A percentile compares a stretch with the other conserved stretches of the same genome.
These are phyloP conservation scores for Tetrahymena malaccensis DNA, from an alignment of 73 alveolate species.

Conservation along the genomic window DNA sequence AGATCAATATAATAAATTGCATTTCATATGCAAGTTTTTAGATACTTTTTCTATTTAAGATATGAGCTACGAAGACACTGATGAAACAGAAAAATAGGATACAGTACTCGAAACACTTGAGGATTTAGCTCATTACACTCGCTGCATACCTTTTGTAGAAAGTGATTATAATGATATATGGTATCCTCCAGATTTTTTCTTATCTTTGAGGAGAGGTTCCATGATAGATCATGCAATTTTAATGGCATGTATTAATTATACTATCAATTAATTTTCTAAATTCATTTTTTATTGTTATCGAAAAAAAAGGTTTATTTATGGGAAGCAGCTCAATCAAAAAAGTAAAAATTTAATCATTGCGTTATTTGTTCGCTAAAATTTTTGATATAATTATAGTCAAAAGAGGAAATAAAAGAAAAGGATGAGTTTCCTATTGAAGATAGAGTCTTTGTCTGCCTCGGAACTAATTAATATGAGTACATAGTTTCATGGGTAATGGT, in stretches of 20 bases:
- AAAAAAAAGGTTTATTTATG: not conserved
- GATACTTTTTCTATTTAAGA: constrained; percentile 13
- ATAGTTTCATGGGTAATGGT: constrained; percentile 47
- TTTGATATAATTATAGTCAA: not conserved
- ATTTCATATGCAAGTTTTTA: constrained; percentile 22
- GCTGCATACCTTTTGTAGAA: constrained; percentile 40
- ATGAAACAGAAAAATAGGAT: constrained; percentile 13
- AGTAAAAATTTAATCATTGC: not conserved
- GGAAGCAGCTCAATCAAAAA: not conserved
- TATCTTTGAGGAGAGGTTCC: constrained; percentile 37
- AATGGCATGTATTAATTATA: constrained; percentile 24
- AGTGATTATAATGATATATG: constrained; percentile 40
- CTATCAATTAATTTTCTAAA: not conserved
- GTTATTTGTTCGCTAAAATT: too few species aligned
- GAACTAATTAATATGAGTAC: constrained; percentile 30
- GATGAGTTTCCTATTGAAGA: constrained; percentile 41
- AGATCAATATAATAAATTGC: constrained; percentile 30
- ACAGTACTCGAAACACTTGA: constrained; percentile 18
- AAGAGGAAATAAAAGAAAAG: not conserved
- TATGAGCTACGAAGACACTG: constrained; percentile 13
- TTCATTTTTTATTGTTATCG: not conserved
- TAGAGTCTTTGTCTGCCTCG: constrained; percentile 50
- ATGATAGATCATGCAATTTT: constrained; percentile 49
- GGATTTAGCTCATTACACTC: constrained; percentile 42
- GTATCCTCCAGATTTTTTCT: constrained; percentile 49